Conservation (phyloP, 352 stramenopile species). For the Globisporangium takayamanum region DNA sequence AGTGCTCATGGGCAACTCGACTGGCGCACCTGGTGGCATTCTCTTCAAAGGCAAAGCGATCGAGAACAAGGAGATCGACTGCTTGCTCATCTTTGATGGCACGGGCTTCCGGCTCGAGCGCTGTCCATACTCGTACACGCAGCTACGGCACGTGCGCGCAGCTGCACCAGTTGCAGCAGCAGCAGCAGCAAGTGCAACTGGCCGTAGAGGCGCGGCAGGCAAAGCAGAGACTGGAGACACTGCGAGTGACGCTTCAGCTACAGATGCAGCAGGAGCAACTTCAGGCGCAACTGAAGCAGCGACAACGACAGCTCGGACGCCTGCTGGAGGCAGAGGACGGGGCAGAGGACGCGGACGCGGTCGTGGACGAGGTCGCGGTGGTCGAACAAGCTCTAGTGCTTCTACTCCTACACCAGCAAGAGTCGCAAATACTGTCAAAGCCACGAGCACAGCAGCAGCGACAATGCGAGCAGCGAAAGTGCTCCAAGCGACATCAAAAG, state of each 20-base stretch:
- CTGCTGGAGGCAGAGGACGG: conserved; percentile 2
- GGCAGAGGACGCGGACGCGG: conserved; percentile 3
- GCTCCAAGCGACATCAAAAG: not conserved
- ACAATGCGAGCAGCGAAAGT: not conserved
- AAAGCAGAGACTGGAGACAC: not conserved
- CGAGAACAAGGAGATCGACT: conserved; percentile 81
- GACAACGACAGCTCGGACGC: not conserved
- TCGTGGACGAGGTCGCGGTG: conserved; percentile 1
- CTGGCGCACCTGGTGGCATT: conserved; percentile 48
- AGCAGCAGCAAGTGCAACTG: not conserved
- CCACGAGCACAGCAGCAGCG: not conserved
- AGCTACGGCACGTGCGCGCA: conserved; percentile 67
- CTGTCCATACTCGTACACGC: conserved; percentile 58
- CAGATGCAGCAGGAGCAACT: not conserved
- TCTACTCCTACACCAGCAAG: not conserved
- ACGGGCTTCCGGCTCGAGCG: conserved; percentile 57
- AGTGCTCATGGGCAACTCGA: conserved; percentile 55
- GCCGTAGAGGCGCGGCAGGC: not conserved
- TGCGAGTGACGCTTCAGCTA: not conserved
- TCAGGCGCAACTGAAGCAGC: not conserved
- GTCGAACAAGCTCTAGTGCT: not conserved
- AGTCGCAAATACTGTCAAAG: not conserved
- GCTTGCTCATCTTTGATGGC: conserved; percentile 76
- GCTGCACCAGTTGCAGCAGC: not conserved
- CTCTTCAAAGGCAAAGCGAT: conserved; percentile 71